phyloP scores from a whole-genome alignment of 352 stramenopile genomes.

The Pythium folliculosum region DNA sequence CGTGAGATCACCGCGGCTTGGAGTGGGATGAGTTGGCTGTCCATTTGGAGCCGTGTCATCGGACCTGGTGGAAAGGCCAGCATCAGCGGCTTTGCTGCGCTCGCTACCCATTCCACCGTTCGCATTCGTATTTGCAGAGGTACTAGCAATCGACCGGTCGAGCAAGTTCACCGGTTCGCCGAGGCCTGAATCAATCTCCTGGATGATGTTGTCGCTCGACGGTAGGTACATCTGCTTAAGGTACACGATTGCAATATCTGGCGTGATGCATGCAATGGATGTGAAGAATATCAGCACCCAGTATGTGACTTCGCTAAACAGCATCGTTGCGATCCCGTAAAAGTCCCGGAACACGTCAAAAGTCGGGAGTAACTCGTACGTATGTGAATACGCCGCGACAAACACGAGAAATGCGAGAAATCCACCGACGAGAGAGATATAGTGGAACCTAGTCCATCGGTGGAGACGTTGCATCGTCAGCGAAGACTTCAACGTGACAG shows the following conservation, averaged over 20 bases:
- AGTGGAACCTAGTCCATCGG: conserved; percentile 75
- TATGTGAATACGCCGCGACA: conserved; percentile 65
- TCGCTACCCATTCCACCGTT: not conserved
- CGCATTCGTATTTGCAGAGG: not conserved
- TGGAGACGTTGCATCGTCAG: conserved; percentile 78
- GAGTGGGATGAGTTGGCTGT: conserved; percentile 4
- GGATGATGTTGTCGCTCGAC: conserved; percentile 82
- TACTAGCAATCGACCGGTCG: conserved; percentile 18
- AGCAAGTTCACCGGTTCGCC: conserved; percentile 30
- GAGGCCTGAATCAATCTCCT: conserved; percentile 80
- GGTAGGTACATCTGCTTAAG: conserved; percentile 84
- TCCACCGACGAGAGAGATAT: conserved; percentile 66
- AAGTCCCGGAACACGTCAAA: conserved; percentile 83
- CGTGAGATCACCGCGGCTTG: conserved; percentile 43
- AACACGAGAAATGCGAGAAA: conserved; percentile 74
- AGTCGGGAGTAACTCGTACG: conserved; percentile 54
- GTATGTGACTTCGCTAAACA: conserved; percentile 58
- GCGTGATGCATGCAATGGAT: conserved; percentile 55
- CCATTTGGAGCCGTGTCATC: conserved; percentile 22
- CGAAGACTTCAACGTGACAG: conserved; percentile 69
- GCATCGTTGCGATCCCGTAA: conserved; percentile 52
- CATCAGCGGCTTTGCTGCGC: conserved; percentile 13
- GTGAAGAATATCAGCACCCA: conserved; percentile 73
- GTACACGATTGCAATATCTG: conserved; percentile 73
- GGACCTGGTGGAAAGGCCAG: conserved; percentile 19